Evolutionary conservation across 2,329 filamentous ascomycete species (phyloP), one percentile per base, ranked within the genome.

Genomic region (Ambrosiella beaveri): DNA sequence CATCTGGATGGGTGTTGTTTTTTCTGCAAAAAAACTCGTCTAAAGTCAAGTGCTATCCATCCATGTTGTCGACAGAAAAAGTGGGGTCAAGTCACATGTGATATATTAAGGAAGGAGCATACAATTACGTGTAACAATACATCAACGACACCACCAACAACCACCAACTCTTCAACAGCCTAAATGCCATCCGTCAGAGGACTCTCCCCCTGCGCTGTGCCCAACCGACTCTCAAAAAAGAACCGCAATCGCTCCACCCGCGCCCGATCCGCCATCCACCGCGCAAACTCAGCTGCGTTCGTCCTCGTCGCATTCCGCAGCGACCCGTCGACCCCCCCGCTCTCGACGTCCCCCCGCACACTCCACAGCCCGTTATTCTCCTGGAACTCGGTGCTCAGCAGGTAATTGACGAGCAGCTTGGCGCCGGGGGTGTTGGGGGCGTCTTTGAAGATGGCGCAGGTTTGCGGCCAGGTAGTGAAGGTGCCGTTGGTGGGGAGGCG

Each of bases 381-480:
- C 63, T 75, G 72, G 52, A 62, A 69, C 57, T 74, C 73, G 1
- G 65, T 59, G 57, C 68, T 73, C 9, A 77, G 64, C 5, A 78
- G 59, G 63, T 65, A 78, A 63, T 69, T 73, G 62, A 74, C 69
- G 7, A 78, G 68, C 35, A 78, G 65, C 66, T 77, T 78, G 36
- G 76, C 73, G 38, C 70, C 70, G 64, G 78, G 74, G 0, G 74
- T 73, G 54, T 75, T 73, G 0, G 73, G 73, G 0, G 76, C 74
- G 37, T 73, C 66, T 57, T 71, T 71, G 37, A 75, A 66, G 59
- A 79, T 79, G 1, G 69, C 76, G 1, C 66, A 73, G 0, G 65
- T 69, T 62, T 79, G 75, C 0, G 73, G 62, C 76, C 76, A 79
- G 2, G 68, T 68, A 6, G 75, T 71, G 60, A 72, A 76, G 52